A percentile compares a stretch with the other conserved stretches of the same genome.
These are phyloP conservation scores for Thecaphora thlaspeos DNA, from an alignment of 1,284 basidiomycete genomes.

Conservation along the genomic window DNA sequence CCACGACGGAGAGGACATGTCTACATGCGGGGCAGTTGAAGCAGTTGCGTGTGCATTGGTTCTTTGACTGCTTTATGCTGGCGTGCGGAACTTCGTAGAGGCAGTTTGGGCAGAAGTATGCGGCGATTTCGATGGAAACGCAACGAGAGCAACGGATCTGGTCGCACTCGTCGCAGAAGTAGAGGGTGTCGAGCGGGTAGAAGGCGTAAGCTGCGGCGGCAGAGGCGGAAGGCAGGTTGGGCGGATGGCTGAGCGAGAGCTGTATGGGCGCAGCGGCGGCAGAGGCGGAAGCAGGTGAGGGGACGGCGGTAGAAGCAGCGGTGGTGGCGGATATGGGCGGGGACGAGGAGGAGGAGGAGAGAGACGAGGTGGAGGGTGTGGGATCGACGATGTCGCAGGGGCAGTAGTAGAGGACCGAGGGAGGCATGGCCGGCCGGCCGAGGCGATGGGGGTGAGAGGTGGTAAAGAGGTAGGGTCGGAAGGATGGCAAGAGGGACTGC, in stretches of 20 bases:
- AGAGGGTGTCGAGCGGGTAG: constrained; percentile 78
- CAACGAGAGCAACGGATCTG: constrained; percentile 88
- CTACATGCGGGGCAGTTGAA: constrained; percentile 91
- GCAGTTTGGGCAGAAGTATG: constrained; percentile 97
- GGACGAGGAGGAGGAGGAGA: background rate
- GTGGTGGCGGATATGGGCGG: background rate
- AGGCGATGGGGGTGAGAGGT: constrained; percentile 8
- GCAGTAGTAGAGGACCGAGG: constrained; percentile 33
- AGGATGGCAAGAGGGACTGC: too few species aligned
- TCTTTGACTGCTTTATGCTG: constrained; percentile 91
- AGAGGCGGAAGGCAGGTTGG: constrained; percentile 23
- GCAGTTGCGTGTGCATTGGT: constrained; percentile 95
- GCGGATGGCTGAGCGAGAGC: constrained; percentile 9
- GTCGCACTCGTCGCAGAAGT: constrained; percentile 99
- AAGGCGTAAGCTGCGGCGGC: constrained; percentile 30
- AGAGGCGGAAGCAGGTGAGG: constrained; percentile 2
- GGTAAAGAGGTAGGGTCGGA: too few species aligned
- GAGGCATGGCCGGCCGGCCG: constrained; percentile 4
- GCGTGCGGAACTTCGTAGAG: constrained; percentile 98
- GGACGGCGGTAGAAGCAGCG: constrained; percentile 4
- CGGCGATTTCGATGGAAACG: constrained; percentile 85
- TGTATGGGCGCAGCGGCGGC: constrained; percentile 1
- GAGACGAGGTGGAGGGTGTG: background rate
- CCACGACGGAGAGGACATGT: constrained; percentile 81
- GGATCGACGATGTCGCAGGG: constrained; percentile 14